Base-by-base conservation (phyloP, 306 rosid genomes). In the Spatholobus suberectus region DNA sequence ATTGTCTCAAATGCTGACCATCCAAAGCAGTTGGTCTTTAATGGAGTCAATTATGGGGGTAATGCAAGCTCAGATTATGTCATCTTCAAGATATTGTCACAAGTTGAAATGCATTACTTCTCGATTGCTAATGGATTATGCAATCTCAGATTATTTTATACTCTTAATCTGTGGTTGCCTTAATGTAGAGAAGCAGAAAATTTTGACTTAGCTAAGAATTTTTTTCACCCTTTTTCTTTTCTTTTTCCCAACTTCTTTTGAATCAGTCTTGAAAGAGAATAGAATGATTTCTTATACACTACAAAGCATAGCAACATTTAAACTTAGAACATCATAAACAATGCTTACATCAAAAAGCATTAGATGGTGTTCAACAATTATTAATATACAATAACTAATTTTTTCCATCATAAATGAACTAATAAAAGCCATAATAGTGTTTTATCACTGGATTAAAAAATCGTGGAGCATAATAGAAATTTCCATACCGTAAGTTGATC, bases 21-120 rank as follows among this genome's bases (percentile, higher is more conserved):
- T 88, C 97, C 99, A 9, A 94, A 94, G 83, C 99, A 96, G 83
- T 84, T 96, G 89, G 97, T 94, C 72, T 96, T 96, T 13, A 89
- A 92, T 86, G 93, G 93, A 84, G 77, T 96, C 85, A 90, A 77
- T 85, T 91, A 87, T 75, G n/a, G 97, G 93, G 52, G 87, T 94
- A 61, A 91, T 94, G 94, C 99, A 91, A 83, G 90, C 94, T n/a
- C n/a, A n/a, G n/a, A n/a, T n/a, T n/a, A 57, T 96, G 99, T 47
- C 85, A 88, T 86, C 90, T 96, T 81, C 90, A 84, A 89, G 88
- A 89, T 88, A 94, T 98, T 88, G 87, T 80, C 67, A 85, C 92
- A 81, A 92, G 89, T 87, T 96, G 90, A 87, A 84, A 87, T 81
- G 83, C 87, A 87, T 86, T 90, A 83, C 94, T 87, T 92, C 93